These are phyloP conservation scores for Solanum piurae DNA, from an alignment of 257 asterid species.

Conservation along the genomic window DNA sequence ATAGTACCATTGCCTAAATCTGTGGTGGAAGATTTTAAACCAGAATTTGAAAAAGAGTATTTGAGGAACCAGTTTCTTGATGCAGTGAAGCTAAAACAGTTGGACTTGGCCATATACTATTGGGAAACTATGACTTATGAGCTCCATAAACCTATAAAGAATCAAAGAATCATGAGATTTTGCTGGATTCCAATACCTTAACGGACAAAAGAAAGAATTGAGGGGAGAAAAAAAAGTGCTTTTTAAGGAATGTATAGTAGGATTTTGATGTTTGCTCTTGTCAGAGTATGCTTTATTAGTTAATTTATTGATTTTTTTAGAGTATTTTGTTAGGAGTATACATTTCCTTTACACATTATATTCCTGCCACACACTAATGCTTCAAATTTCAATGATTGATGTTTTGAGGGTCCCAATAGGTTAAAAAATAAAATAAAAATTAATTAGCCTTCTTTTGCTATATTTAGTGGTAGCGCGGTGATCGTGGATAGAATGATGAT, in stretches of 20 bases:
- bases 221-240: not conserved
- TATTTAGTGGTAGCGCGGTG: no score
- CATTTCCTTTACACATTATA: not conserved
- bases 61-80: constrained; percentile 46
- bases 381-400: not conserved
- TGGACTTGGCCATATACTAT: constrained; percentile 9
- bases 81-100: constrained; percentile 65
- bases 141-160: not conserved
- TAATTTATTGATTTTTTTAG: not conserved
- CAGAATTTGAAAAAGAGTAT: constrained; percentile 56
- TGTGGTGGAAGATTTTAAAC: constrained; percentile 46
- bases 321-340: not conserved
- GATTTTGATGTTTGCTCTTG: not conserved
- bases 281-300: not conserved
- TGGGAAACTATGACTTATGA: not conserved
- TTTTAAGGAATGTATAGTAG: not conserved
- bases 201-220: not conserved
- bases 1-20: constrained; percentile 55
- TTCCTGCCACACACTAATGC: not conserved
- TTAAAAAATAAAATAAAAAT: not conserved
- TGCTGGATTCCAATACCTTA: no score
- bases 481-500: no score
- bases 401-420: not conserved
- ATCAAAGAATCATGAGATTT: not conserved
- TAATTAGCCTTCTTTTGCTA: no score